Base-by-base conservation (phyloP, 2,329 filamentous ascomycete genomes). In the Claviceps sp. region DNA sequence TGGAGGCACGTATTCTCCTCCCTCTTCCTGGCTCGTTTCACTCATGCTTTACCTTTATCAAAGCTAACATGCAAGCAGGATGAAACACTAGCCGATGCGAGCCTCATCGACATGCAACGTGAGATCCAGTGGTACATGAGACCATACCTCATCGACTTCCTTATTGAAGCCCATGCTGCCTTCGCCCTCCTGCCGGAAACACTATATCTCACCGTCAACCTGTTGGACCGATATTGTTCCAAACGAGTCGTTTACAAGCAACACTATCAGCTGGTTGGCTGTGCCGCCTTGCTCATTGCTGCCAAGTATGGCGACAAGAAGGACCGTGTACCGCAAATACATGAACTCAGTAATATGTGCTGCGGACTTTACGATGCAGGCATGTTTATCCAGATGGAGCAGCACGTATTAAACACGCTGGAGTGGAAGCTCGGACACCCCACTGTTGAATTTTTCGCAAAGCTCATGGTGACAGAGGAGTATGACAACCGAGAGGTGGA, bases 371-470 rank as follows among this genome's bases (percentile, higher is more conserved):
- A 98, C 71, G 93, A 98, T 63, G 89, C 95, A 48, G 91, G 95
- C 72, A 98, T 98, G 93, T 98, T 98, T 72, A 91, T 90, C 11
- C 93, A 98, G 70, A 98, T 98, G 93, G 93, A 98, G 73, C 97
- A 94, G 90, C 93, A 98, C 68, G 91, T 98, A 40, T 79, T 98
- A 61, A 94, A 96, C 72, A 98, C 93, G 1, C 79, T 98, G 54
- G 89, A 94, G 67, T 98, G 93, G 93, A 82, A 85, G 59, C 87
- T 98, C 59, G 93, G 93, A 52, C 91, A 97, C 71, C 90, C 93
- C 1, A 97, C 93, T 30, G 87, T 96, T 58, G 91, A 97, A 69
- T 87, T 85, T 67, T 98, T 96, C 71, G 78, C 94, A 47, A 87
- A 95, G 64, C 74, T 96, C 55, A 89, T 91, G 56, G 79, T 94